Evolutionary conservation across 2,329 filamentous ascomycete genomes (phyloP), one percentile per base, ranked within the genome.

Genomic region (Monosporascus cannonballus): DNA sequence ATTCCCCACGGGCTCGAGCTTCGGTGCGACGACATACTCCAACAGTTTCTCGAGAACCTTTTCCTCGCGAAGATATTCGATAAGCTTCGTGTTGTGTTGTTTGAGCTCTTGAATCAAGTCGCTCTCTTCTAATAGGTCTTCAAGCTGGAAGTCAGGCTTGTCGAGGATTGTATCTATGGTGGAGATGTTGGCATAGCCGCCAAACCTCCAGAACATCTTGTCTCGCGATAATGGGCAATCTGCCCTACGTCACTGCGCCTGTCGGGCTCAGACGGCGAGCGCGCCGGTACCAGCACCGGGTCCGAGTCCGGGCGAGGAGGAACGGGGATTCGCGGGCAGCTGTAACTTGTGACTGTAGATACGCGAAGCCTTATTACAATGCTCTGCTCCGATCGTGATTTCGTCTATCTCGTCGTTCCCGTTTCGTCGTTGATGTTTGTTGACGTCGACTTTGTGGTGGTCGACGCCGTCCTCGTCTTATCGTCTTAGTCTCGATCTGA

Each of bases 191-290:
- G 92, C 90, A 81, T 97, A 97, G 69, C 91, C 91, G 81, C 94
- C 93, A 81, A 97, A 99, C 76, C 93, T 88, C 94, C 94, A 99
- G 76, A 99, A 99, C 94, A 99, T 99, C 78, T 73, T 93, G 85
- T 68, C 69, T 58, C 49, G 50, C 53, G 47, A 51, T 60, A 14
- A n/a, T 41, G 46, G 52, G 54, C 54, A 34, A 47, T 44, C 46
- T 27, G 50, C 56, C 58, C 60, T 60, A 57, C 54, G 59, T 58
- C 57, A 58, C 56, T 53, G 61, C 54, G 42, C 62, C 58, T 56
- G 55, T 46, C 51, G 49, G 17, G n/a, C 39, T 34, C 30, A 34
- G 11, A 42, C 39, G 6, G 39, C 30, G 4, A 11, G 30, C 9
- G 30, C 22, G 39, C 39, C 56, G 56, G 47, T 45, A 59, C 56